Conservation (phyloP, 176 grass and related monocot species). For the Coix lacrymajobi region DNA sequence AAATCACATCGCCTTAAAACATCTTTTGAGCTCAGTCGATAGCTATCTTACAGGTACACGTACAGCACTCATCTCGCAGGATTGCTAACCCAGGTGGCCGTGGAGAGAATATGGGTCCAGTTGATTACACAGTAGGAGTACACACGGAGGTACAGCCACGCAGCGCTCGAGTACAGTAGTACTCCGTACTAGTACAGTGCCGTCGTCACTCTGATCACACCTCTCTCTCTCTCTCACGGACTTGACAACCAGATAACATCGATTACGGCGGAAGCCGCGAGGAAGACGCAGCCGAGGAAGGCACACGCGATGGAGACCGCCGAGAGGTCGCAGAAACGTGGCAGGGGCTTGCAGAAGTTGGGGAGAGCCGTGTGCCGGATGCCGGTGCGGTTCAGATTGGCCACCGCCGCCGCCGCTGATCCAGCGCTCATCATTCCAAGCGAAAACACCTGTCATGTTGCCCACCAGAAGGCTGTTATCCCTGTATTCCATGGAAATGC, state of each 20-base stretch:
- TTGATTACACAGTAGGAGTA: background rate
- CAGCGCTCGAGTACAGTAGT: background rate
- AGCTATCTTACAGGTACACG: background rate
- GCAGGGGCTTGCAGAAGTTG: constrained; percentile 75
- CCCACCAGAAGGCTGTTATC: background rate
- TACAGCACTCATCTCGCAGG: constrained; percentile 9
- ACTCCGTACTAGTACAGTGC: background rate
- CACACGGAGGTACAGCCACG: background rate
- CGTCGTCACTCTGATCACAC: background rate
- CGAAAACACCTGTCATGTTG: constrained; percentile 55
- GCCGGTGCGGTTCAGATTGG: constrained; percentile 71
- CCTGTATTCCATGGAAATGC: background rate
- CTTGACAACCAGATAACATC: constrained; percentile 60
- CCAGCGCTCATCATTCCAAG: constrained; percentile 76
- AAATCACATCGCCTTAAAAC: background rate
- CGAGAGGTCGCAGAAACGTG: constrained; percentile 60
- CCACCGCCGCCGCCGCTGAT: constrained; percentile 56
- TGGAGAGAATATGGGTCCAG: background rate
- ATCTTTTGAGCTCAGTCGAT: background rate
- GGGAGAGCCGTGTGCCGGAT: constrained; percentile 59
- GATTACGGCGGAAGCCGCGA: constrained; percentile 36
- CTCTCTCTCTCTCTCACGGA: constrained; percentile 20
- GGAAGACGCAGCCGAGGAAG: constrained; percentile 50
- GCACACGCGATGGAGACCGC: constrained; percentile 60
- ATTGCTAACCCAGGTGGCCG: constrained; percentile 44